Evolutionary conservation across 2,329 filamentous ascomycete species (phyloP).

Genomic region (Penicillium crustosum): DNA sequence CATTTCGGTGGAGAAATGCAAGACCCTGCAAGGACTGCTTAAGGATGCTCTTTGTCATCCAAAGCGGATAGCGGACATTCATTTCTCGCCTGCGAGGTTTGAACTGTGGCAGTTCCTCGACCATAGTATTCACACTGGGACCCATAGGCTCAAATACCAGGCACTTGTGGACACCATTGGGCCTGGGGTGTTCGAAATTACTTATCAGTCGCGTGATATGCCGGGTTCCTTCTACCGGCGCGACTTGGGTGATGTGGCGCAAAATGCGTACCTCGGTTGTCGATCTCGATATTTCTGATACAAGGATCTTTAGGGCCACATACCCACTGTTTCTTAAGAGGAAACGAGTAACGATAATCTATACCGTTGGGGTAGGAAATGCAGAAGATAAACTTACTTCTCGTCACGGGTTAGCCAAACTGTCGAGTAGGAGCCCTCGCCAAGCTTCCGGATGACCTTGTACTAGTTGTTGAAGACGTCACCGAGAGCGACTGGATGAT

Average conservation of each 20-base stretch:
- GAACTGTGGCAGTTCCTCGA: slow-evolving; percentile 26
- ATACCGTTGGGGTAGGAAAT: slow-evolving; percentile 10
- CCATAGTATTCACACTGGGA: slow-evolving; percentile 27
- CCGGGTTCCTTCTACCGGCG: slow-evolving; percentile 13
- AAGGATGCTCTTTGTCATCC: slow-evolving; percentile 27
- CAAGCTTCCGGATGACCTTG: slow-evolving; percentile 47
- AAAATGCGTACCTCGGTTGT: slow-evolving; percentile 20
- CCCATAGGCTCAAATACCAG: slow-evolving; percentile 35
- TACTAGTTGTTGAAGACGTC: slow-evolving; percentile 45
- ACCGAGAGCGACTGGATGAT: slow-evolving; percentile 45
- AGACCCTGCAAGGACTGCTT: slow-evolving; percentile 27
- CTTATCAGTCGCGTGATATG: slow-evolving; percentile 24
- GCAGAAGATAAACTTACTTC: slow-evolving; percentile 21
- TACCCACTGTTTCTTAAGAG: slow-evolving; percentile 21
- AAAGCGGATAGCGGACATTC: slow-evolving; percentile 24
- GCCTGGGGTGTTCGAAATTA: slow-evolving; percentile 29
- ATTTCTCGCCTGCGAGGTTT: slow-evolving; percentile 20
- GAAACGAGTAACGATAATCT: slow-evolving; percentile 12
- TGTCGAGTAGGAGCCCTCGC: slow-evolving; percentile 46
- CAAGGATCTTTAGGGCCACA: slow-evolving; percentile 35
- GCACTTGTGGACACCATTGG: slow-evolving; percentile 36
- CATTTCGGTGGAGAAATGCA: slow-evolving; percentile 26
- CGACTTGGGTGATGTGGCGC: slow-evolving; percentile 17
- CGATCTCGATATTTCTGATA: slow-evolving; percentile 24
- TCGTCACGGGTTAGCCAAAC: slow-evolving; percentile 46